phyloP scores from a whole-genome alignment of 129 eudicot genomes.

The Flaveria ramosissima region DNA sequence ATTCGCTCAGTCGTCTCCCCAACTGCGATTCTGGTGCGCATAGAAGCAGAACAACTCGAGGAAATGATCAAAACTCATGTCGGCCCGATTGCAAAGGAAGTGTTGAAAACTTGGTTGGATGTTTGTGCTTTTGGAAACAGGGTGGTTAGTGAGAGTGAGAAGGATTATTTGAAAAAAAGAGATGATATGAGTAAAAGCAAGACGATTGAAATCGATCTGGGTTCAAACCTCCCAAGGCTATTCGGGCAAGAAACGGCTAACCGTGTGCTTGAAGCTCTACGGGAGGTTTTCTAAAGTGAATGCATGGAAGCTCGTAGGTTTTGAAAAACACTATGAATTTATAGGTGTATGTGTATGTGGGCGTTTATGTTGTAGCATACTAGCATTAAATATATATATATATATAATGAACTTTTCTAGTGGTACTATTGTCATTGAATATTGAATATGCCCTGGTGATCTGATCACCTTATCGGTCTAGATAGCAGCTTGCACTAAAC shows the following conservation, averaged over 20 bases:
- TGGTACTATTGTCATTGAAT: too few relatives aligned
- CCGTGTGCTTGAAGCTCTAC: slow-evolving; percentile 52
- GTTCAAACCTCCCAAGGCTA: slow-evolving; percentile 73
- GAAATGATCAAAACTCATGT: slow-evolving; percentile 64
- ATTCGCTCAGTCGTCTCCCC: slow-evolving; percentile 74
- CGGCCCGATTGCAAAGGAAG: slow-evolving; percentile 53
- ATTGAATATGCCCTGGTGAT: too few relatives aligned
- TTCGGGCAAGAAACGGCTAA: slow-evolving; percentile 78
- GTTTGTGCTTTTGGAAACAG: slow-evolving; percentile 55
- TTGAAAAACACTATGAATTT: too few relatives aligned
- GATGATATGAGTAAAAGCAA: slow-evolving; percentile 57
- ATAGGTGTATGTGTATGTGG: too few relatives aligned
- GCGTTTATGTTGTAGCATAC: too few relatives aligned
- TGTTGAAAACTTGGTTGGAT: slow-evolving; percentile 69
- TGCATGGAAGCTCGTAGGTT: too few relatives aligned
- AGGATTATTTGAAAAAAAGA: slow-evolving; percentile 54
- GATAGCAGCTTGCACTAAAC: too few relatives aligned
- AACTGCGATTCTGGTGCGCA: slow-evolving; percentile 55
- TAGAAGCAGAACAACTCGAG: slow-evolving; percentile 56
- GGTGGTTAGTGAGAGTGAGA: slow-evolving; percentile 48
- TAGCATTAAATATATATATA: too few relatives aligned
- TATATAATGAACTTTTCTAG: too few relatives aligned
- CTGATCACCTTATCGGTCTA: too few relatives aligned
- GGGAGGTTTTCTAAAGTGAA: slow-evolving; percentile 37
- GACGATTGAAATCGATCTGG: slow-evolving; percentile 85